Evolutionary conservation across 2,329 filamentous ascomycete genomes (phyloP), one percentile per base, ranked within the genome.

Genomic region (Aspergillus phoenicis): DNA sequence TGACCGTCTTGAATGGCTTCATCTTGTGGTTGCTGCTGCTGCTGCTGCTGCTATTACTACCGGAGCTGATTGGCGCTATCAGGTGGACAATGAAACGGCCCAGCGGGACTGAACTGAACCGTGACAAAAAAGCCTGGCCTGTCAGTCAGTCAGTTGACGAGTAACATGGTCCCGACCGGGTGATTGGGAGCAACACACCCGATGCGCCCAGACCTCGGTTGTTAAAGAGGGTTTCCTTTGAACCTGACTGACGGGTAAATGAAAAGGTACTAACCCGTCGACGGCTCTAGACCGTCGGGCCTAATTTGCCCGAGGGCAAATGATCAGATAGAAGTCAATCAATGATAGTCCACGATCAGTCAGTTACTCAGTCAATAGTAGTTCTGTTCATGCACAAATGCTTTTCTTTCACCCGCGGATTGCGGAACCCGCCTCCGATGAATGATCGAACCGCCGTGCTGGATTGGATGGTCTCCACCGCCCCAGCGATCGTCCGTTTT

Each of bases 391-490:
- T 36, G 30, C 49, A 36, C 11, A 22, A 7, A 17, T 28, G 26
- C 10, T 8, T 30, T 33, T 45, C 39, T 22, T 39, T 10, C 15
- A 24, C 38, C 26, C 26, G 41, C 53, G 53, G 11, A 36, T 11
- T 20, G 39, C 53, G 53, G 53, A 56, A 45, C 13, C 51, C 20
- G 10, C 26, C 26, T 54, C 52, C 45, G 58, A 59, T 55, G 59
- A 65, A 59, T 55, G 59, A 65, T 66, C 59, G 63, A 62, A 64
- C 65, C 65, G 57, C 57, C 53, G 56, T 24, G 52, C 61, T 58
- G 63, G 65, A 64, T 60, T 62, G 39, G 28, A 55, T 36, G 20
- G 20, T 52, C 58, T 52, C 58, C 63, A 62, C 60, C 30, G 33
- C 30, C 28, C 24, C 26, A 30, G 57, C 54, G 59, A 63, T 63